Base-by-base conservation (phyloP, 306 rosid genomes). In the Prunus padus region DNA sequence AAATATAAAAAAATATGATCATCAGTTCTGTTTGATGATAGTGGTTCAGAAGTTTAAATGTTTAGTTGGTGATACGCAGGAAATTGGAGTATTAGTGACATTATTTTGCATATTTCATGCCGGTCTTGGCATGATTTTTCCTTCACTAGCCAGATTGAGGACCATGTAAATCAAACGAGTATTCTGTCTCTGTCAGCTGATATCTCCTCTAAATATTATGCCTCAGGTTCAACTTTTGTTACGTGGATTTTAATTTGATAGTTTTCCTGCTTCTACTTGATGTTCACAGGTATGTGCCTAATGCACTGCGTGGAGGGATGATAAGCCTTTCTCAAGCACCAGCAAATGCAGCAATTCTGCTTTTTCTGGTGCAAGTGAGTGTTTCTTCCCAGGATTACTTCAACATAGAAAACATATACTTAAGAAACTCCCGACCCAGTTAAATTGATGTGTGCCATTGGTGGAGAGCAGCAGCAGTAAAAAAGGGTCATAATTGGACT, bases 281-380 rank as follows among this genome's bases (percentile, higher is more conserved):
- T 30, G 71, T 71, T 82, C 67, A 71, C 82, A 95, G 99, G 96
- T 89, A 90, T 84, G 97, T 95, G 66, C 97, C 99, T 54, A 89
- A 88, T 84, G 92, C 93, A 79, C 74, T 95, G 79, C 97, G 99
- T 81, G 97, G 97, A 84, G 99, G 99, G 86, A 92, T 95, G 96
- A 90, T 86, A 71, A 86, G 96, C 82, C 76, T 95, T 76, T 95
- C 97, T 76, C 87, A 86, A 59, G 92, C 87, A 76, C 96, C 96
- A 69, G 92, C 97, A 76, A 89, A 89, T 85, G 92, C 91, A 56
- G 92, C 91, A 51, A 62, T 89, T 74, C 85, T 95, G 79, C 82
- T 95, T 73, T 84, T 89, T 75, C 82, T 95, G 84, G 67, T 89
- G 87, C 93, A 87, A 63, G 99, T 95, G 51, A 56, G 97, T 84